Base-by-base conservation (phyloP, 345 rosid genomes). In the Turritis glabra region DNA sequence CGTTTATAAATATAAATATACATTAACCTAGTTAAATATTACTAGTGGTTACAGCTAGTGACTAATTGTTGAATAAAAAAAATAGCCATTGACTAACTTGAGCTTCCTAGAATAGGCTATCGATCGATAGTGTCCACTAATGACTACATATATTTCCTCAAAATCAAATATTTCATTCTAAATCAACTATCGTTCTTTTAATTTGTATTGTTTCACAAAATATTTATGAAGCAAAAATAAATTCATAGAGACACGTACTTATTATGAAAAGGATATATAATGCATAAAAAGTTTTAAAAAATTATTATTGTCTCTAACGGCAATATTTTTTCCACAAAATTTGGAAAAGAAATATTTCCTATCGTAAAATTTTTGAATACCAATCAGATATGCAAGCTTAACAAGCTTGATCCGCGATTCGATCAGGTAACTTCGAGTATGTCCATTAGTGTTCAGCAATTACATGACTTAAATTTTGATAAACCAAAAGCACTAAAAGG, bases 1-100 rank as follows among this genome's bases (percentile, higher is more conserved):
- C 15, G 23, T 53, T 64, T 23, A 32, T n/a, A 40, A 1, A 15
- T 43, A 37, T 27, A 32, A 53, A 38, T 38, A 10, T 52, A 30
- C n/a, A 29, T 27, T 2, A 71, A 27, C 61, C 52, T 52, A 38
- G n/a, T 72, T 52, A 55, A 40, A 40, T 25, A 15, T 1, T 30
- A 23, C 3, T 10, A 64, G 71, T 63, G 71, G 64, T 54, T 43
- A 19, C 21, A 12, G 26, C 27, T 54, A 52, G 69, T 13, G 54
- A 53, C 43, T 52, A 30, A 15, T 54, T 52, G 35, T 22, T 22
- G 27, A 67, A 54, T 35, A 7, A 19, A 69, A 27, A 46, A 43
- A 14, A 5, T 3, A 4, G 8, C 4, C 5, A 26, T 7, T 40
- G 40, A 64, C 55, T 41, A 21, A 51, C 47, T 32, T 38, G 48